A percentile compares a stretch with the other conserved stretches of the same genome.
These are phyloP conservation scores for Glomus cerebriforme DNA, from an alignment of 192 early-diverging fungal genomes.

Conservation along the genomic window DNA sequence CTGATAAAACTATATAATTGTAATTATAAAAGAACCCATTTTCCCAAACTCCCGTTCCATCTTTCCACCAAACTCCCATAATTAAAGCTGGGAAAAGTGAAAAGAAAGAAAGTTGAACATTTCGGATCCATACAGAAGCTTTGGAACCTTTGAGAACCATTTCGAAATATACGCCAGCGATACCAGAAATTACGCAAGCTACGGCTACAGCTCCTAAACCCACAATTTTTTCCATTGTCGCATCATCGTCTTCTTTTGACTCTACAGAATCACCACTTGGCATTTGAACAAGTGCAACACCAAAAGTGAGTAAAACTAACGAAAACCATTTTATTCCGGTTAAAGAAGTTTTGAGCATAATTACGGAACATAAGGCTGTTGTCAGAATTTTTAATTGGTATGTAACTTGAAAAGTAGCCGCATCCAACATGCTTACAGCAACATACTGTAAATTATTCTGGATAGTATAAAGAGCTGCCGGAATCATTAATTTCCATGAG, in stretches of 20 bases:
- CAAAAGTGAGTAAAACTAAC: slow-evolving; percentile 78
- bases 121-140: slow-evolving; percentile 86
- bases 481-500: slow-evolving; percentile 83
- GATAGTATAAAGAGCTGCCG: slow-evolving; percentile 87
- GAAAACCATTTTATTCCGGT: slow-evolving; percentile 80
- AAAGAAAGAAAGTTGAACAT: slow-evolving; percentile 90
- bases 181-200: slow-evolving; percentile 89
- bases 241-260: slow-evolving; percentile 24
- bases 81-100: slow-evolving; percentile 78
- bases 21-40: slow-evolving; percentile 95
- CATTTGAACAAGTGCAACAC: slow-evolving; percentile 79
- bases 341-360: slow-evolving; percentile 73
- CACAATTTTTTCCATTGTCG: slow-evolving; percentile 55
- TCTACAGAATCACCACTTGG: slow-evolving; percentile 33
- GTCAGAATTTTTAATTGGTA: slow-evolving; percentile 98
- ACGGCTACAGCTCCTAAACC: slow-evolving; percentile 79
- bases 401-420: slow-evolving; percentile 95
- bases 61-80: slow-evolving; percentile 77
- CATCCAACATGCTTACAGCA: slow-evolving; percentile 82
- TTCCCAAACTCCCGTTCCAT: slow-evolving; percentile 64
- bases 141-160: slow-evolving; percentile 88
- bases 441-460: slow-evolving; percentile 98
- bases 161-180: slow-evolving; percentile 99
- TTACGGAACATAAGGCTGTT: slow-evolving; percentile 90
- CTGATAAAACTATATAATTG: slow-evolving; percentile 73